Percentiles rank a stretch among this genome's conserved stretches.
Evolutionary conservation across 2,329 filamentous ascomycete species (phyloP).

Genomic region (Trichoderma atrobrunneum): DNA sequence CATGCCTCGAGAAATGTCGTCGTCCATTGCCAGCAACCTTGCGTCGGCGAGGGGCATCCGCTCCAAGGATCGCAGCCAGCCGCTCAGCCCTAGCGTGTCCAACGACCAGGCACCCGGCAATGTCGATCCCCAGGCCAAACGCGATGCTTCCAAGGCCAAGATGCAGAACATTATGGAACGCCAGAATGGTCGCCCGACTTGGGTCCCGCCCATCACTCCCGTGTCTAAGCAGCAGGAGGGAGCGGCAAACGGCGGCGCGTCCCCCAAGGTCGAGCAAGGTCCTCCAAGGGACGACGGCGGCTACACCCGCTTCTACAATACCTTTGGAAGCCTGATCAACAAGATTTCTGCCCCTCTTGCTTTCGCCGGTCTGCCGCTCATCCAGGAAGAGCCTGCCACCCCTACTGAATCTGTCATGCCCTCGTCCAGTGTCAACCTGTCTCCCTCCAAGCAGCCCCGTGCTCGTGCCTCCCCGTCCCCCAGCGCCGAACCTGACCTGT

Average conservation of each 20-base stretch:
- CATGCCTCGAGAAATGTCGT: slow-evolving; percentile 66
- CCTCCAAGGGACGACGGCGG: slow-evolving; percentile 61
- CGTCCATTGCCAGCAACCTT: slow-evolving; percentile 84
- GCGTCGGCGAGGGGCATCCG: slow-evolving; percentile 81
- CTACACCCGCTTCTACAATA: slow-evolving; percentile 88
- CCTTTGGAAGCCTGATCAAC: slow-evolving; percentile 85
- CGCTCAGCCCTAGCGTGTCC: slow-evolving; percentile 69
- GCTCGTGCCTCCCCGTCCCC: slow-evolving; percentile 17
- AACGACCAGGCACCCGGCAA: slow-evolving; percentile 71
- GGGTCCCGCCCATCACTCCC: slow-evolving; percentile 44
- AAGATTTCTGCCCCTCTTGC: slow-evolving; percentile 86
- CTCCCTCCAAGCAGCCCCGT: slow-evolving; percentile 38
- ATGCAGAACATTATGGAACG: slow-evolving; percentile 57
- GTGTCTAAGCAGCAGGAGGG: slow-evolving; percentile 26
- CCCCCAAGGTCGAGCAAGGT: slow-evolving; percentile 28
- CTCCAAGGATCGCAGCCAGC: slow-evolving; percentile 61
- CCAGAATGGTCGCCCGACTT: slow-evolving; percentile 50
- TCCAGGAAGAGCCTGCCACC: slow-evolving; percentile 46
- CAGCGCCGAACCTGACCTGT: slow-evolving; percentile 67
- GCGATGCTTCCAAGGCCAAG: slow-evolving; percentile 48
- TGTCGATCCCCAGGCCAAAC: slow-evolving; percentile 56
- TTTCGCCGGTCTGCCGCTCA: slow-evolving; percentile 85
- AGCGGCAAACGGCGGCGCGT: slow-evolving; percentile 24
- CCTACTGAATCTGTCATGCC: slow-evolving; percentile 33
- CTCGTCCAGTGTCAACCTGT: slow-evolving; percentile 31